A percentile compares a stretch with the other conserved stretches of the same genome.
These are phyloP conservation scores for Pseudogymnoascus sp. DNA, from an alignment of 2,329 filamentous ascomycete species.

Conservation along the genomic window DNA sequence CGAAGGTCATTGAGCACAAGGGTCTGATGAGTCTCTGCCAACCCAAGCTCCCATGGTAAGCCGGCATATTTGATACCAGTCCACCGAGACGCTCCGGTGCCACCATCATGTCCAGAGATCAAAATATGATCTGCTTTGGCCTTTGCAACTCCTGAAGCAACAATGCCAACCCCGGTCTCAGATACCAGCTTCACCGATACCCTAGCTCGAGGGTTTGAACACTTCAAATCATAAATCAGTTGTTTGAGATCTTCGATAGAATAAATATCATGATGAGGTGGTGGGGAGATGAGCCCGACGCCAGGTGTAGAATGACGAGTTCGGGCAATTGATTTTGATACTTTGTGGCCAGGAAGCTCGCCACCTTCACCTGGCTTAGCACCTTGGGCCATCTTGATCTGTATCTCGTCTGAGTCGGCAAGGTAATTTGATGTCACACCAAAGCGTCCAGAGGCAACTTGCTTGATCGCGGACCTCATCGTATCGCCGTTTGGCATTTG, in stretches of 20 bases:
- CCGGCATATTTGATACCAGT: conserved; percentile 98
- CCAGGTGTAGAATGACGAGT: conserved; percentile 94
- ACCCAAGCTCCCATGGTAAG: conserved; percentile 91
- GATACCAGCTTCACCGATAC: conserved; percentile 97
- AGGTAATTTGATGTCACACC: conserved; percentile 94
- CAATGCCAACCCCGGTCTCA: conserved; percentile 94
- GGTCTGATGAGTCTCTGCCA: conserved; percentile 95
- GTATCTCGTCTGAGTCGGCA: conserved; percentile 88
- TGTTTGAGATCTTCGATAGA: conserved; percentile 98
- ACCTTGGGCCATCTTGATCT: conserved; percentile 99
- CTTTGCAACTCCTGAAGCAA: conserved; percentile 94
- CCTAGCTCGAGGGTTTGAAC: conserved; percentile 82
- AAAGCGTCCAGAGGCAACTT: conserved; percentile 91
- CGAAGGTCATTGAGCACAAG: conserved; percentile 91
- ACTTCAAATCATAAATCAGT: conserved; percentile 95
- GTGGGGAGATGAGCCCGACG: conserved; percentile 90
- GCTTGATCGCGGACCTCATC: conserved; percentile 96
- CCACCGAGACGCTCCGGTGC: conserved; percentile 93
- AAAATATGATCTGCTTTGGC: conserved; percentile 95
- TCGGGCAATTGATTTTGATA: conserved; percentile 85
- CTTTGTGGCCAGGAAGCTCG: conserved; percentile 94
- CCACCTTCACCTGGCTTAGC: conserved; percentile 97
- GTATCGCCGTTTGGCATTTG: conserved; percentile 86
- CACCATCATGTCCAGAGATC: conserved; percentile 94
- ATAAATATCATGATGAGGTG: conserved; percentile 97